Conservation (phyloP, 83 land plant species). For the Thuja plicata region DNA sequence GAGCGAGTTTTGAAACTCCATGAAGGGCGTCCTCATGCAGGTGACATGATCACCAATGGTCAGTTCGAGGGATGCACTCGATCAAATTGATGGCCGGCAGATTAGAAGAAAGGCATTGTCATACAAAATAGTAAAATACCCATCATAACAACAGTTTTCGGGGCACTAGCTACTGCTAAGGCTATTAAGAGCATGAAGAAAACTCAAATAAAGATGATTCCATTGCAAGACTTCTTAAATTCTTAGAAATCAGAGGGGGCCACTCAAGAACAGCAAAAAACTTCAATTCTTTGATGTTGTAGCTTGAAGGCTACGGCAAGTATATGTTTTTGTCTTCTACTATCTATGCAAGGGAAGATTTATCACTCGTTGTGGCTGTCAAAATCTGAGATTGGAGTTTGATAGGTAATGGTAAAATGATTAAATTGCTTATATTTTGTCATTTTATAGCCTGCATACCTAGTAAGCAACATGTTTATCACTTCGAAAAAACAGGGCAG, state of each 20-base stretch:
- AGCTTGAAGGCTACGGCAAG: neutral
- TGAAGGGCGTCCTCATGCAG: no score
- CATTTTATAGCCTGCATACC: neutral
- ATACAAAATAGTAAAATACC: no score
- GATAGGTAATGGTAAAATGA: neutral
- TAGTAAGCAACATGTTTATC: neutral
- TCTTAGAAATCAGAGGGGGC: neutral
- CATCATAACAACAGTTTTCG: no score
- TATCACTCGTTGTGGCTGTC: neutral
- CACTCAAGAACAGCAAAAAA: neutral
- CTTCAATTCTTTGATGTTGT: neutral
- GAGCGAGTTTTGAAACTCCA: no score
- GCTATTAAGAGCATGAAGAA: constrained; percentile 38
- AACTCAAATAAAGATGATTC: constrained; percentile 68
- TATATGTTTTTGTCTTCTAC: neutral
- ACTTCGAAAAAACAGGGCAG: neutral
- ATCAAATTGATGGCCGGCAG: no score
- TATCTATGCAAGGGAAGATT: neutral
- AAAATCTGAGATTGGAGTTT: neutral
- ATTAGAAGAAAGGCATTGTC: no score
- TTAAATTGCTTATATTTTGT: neutral
- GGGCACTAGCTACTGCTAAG: no score
- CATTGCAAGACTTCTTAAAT: constrained; percentile 86
- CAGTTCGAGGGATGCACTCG: no score
- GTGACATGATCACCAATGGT: no score